Evolutionary conservation across 768 basidiomycete genomes (phyloP).

Genomic region (Collybia nuda): DNA sequence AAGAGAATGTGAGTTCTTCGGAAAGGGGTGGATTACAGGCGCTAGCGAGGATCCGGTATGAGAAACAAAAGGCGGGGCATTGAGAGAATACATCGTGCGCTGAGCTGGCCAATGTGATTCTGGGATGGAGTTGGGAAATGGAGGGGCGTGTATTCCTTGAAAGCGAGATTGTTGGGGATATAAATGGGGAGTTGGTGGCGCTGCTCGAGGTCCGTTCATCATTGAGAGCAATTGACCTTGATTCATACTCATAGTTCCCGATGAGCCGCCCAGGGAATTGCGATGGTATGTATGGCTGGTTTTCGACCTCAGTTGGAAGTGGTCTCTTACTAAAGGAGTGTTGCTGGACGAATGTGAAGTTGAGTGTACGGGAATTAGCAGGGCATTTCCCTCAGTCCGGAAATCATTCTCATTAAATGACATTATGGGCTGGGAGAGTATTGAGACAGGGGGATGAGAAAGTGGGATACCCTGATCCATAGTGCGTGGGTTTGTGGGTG

Average conservation of each 20-base stretch:
- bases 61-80: not conserved
- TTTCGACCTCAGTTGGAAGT: slow-evolving; percentile 46
- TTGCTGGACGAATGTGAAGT: not conserved
- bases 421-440: not conserved
- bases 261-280: slow-evolving; percentile 23
- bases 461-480: slow-evolving; percentile 7
- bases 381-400: not conserved
- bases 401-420: not conserved
- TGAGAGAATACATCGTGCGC: not conserved
- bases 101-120: not conserved
- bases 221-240: slow-evolving; percentile 48
- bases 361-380: not conserved
- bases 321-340: slow-evolving; percentile 17
- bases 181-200: not conserved
- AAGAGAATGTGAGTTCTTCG: not conserved
- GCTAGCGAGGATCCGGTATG: not conserved
- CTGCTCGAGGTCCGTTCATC: slow-evolving; percentile 34
- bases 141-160: not conserved
- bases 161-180: not conserved
- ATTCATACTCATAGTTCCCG: slow-evolving; percentile 47
- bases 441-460: slow-evolving; percentile 1
- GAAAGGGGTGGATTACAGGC: not conserved
- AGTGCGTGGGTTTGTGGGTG: slow-evolving; percentile 5
- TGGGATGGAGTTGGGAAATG: too few relatives aligned
- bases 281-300: slow-evolving; percentile 46